Evolutionary conservation across 23 red algal genomes (phyloP), one percentile per base, ranked within the genome.

Genomic region (Gracilaria gracilis): DNA sequence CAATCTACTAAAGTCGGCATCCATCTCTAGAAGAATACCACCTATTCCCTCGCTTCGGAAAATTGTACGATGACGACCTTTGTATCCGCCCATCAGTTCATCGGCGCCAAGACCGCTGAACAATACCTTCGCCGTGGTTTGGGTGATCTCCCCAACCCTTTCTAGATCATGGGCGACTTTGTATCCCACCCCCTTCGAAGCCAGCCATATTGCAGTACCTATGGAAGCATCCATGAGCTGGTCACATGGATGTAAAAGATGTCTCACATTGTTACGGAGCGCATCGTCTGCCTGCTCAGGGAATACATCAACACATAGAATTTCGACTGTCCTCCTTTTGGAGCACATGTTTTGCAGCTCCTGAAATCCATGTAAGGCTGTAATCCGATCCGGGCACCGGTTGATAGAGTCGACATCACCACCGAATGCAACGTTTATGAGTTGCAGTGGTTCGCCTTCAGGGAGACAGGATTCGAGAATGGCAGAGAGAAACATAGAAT

Each of bases 91-190:
- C 73, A 91, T 82, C 61, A 95, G 88, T 83, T 98, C 96, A 73
- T 98, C 96, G 15, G 96, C 96, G 13, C 96, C 96, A 23, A 98
- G 82, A 25, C 96, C 96, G 75, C 92, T 95, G 25, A 95, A 93
- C 44, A 98, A 53, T 20, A 98, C 85, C 57, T 54, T 90, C 34
- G 86, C 91, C 27, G 61, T 31, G 8, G 66, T 58, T 37, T 55
- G 36, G 8, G 32, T 53, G 2, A 59, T 57, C 38, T 81, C 79
- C 50, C 61, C 17, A 20, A 47, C 34, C 9, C 58, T 53, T 35
- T 67, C 44, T 1, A 44, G 2, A n/a, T 64, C 67, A 29, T 0
- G 13, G 47, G 9, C 33, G 48, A 35, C 31, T 39, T 42, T 48
- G 31, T 82, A 62, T 44, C 88, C 94, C 0, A 31, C 54, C 21